Evolutionary conservation across 768 basidiomycete species (phyloP), one percentile per base, ranked within the genome.

Genomic region (Mrakia frigida): DNA sequence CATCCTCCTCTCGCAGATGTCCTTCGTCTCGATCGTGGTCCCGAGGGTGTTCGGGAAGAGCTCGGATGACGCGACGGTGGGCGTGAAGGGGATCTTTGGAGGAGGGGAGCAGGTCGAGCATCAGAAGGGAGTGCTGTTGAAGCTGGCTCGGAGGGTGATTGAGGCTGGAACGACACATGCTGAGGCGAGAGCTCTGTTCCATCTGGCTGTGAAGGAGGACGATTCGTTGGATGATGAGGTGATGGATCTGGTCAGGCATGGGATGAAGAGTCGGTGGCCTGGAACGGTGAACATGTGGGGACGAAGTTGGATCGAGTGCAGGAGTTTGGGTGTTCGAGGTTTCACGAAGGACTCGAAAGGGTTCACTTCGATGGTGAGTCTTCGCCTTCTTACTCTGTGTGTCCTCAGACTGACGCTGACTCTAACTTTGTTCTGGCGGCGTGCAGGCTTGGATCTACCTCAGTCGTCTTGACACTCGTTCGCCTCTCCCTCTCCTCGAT

Each of bases 201-300:
- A 90, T 79, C 85, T 75, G 16, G 74, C 74, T 1, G 69, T 79
- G 25, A 59, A 61, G 39, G 33, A 28, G 31, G 76, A 70, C 43
- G 74, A 76, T n/a, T 59, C 56, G 18, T 53, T 81, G 31, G 71
- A 81, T 53, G 46, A 77, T 6, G 75, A 79, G 59, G 79, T 91
- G 50, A 81, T 93, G 63, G 91, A 92, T 61, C 83, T 92, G 37
- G 86, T 93, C 73, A 87, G 90, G 10, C 86, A 87, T 65, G 89
- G 88, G 3, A 89, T 91, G 86, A 90, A 88, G 82, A 88, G 89
- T 53, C 87, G 88, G 46, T 93, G 92, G 92, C 88, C 90, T 0
- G 87, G 89, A 74, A 92, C 93, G 81, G 87, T 94, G 77, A 90
- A 88, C 3, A 84, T 93, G 79, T 88, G 89, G 81, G 86, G 86